phyloP scores from a whole-genome alignment of 2,329 filamentous ascomycete species.

The Xylariaceae sp. region DNA sequence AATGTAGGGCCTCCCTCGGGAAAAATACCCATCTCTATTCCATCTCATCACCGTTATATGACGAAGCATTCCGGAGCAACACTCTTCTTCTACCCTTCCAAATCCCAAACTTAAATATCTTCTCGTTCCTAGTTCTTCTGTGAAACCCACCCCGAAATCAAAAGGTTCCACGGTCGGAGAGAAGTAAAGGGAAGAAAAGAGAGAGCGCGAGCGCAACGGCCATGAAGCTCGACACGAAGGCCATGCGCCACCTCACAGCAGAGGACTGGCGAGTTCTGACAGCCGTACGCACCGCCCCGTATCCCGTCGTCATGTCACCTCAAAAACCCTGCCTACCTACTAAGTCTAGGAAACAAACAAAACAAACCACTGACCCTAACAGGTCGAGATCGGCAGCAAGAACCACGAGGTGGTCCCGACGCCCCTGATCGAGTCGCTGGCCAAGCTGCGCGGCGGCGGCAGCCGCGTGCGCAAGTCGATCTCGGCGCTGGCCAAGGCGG shows the following conservation, averaged over 20 bases:
- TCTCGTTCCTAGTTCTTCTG: too few relatives aligned
- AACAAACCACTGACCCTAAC: constrained; percentile 29
- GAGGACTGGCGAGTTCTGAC: constrained; percentile 97
- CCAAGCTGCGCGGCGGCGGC: constrained; percentile 76
- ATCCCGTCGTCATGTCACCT: too few relatives aligned
- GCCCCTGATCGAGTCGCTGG: constrained; percentile 79
- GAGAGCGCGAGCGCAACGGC: constrained; percentile 22
- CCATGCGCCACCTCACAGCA: constrained; percentile 84
- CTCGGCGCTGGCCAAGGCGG: constrained; percentile 86
- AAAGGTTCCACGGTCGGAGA: not conserved
- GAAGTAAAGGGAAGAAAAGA: not conserved
- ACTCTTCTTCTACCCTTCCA: too few relatives aligned
- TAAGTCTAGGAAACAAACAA: too few relatives aligned
- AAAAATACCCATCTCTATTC: not conserved
- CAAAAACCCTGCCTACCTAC: too few relatives aligned
- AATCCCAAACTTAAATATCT: too few relatives aligned
- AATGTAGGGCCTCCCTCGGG: not conserved
- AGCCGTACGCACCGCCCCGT: constrained; percentile 63
- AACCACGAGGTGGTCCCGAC: constrained; percentile 98
- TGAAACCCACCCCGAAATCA: too few relatives aligned
- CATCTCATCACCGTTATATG: too few relatives aligned
- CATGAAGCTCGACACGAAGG: constrained; percentile 96
- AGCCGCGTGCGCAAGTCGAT: constrained; percentile 85
- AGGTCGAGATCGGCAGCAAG: constrained; percentile 92
- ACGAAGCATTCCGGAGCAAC: too few relatives aligned